Evolutionary conservation across 768 basidiomycete species (phyloP).

Genomic region (Phallus indusiatus): DNA sequence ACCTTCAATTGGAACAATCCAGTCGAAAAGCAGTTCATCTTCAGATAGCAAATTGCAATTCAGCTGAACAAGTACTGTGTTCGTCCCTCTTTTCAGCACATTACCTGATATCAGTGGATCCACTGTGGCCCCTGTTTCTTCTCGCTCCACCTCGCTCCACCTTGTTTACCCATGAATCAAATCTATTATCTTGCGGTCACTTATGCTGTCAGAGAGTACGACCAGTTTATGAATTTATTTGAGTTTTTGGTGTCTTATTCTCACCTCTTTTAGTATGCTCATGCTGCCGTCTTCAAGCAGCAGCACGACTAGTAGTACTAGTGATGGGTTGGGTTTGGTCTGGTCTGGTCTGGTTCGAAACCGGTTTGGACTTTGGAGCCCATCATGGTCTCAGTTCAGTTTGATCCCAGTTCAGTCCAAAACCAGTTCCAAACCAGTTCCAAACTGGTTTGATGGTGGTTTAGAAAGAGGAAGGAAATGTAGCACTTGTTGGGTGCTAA

Average conservation of each 20-base stretch:
- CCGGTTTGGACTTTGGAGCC: too few relatives aligned
- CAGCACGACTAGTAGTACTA: slow-evolving; percentile 26
- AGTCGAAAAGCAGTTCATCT: slow-evolving; percentile 31
- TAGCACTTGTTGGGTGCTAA: too few relatives aligned
- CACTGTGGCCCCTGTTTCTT: slow-evolving; percentile 32
- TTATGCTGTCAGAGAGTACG: neutral
- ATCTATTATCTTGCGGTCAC: neutral
- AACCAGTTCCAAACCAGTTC: too few relatives aligned
- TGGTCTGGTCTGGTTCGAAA: too few relatives aligned
- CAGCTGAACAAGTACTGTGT: slow-evolving; percentile 64
- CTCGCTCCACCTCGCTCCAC: slow-evolving; percentile 3
- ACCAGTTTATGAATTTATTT: neutral
- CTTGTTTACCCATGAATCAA: neutral
- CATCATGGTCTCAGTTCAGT: too few relatives aligned
- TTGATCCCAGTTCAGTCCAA: too few relatives aligned
- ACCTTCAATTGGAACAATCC: slow-evolving; percentile 62
- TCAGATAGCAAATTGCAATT: slow-evolving; percentile 28
- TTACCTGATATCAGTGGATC: slow-evolving; percentile 47
- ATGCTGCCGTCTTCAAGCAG: slow-evolving; percentile 18
- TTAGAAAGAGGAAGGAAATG: too few relatives aligned
- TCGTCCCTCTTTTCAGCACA: slow-evolving; percentile 63
- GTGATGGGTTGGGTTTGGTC: too few relatives aligned
- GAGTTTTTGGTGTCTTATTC: neutral
- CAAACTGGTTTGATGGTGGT: too few relatives aligned
- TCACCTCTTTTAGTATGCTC: slow-evolving; percentile 1